Base-by-base conservation (phyloP, 2,329 filamentous ascomycete species). In the Mycosphaerella sp. region DNA sequence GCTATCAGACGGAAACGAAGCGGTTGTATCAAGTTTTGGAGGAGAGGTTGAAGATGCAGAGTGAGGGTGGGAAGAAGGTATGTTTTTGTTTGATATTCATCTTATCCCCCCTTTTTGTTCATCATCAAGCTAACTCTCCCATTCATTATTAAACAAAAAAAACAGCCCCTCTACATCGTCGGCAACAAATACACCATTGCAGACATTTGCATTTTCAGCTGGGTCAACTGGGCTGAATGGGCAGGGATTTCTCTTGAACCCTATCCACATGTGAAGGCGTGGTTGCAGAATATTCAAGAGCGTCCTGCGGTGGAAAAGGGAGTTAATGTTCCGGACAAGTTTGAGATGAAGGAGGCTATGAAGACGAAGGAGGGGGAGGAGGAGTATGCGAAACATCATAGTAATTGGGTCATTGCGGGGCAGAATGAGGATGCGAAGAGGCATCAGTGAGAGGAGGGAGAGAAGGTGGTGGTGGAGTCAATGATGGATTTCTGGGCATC, bases 1-100 rank as follows among this genome's bases (percentile, higher is more conserved):
- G 75, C n/a, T 78, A 76, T 57, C 68, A 72, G 39, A 73, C 74
- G 29, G 76, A 78, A 62, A 76, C 75, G 4, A 74, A 72, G 57
- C 71, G 76, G 3, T 66, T 78, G 3, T 77, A 74, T 59, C 64
- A 68, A 17, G 74, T 78, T 11, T 69, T 78, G 4, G 72, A 78
- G 31, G 68, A 69, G 29, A 69, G 73, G 0, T 64, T 78, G 4
- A 56, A 62, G 11, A 36, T 51, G 5, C 63, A 68, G 29, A 41
- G 61, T 7, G 44, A 40, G 2, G 46, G 45, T 6, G 60, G 58
- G 14, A 17, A 17, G 1, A 12, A 45, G 34, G 34, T 36, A 36
- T 36, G 12, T 17, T 17, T 17, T 17, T 17, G 14, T 17, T 17
- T 17, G 14, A 17, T 17, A 17, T 17, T 17, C 14, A 17, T 36